A percentile compares a stretch with the other conserved stretches of the same genome.
phyloP scores from a whole-genome alignment of 768 basidiomycete genomes.

The Lyophyllum decastes region DNA sequence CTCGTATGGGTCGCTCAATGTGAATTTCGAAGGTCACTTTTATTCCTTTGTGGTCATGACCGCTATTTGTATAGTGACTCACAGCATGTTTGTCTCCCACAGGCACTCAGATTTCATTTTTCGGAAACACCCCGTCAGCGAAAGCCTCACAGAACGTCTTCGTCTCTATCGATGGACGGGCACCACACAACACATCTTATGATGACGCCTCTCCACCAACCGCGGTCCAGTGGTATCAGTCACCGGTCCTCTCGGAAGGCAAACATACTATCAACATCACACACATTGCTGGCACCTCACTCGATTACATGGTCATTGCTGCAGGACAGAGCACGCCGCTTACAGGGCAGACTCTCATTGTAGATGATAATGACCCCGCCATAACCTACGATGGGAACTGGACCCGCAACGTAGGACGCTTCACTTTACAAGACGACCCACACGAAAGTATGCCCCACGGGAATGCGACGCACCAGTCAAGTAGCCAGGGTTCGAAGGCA shows the following conservation, averaged over 20 bases:
- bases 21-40: slow-evolving; percentile 1
- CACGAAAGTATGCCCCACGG: slow-evolving; percentile 22
- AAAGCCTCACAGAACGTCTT: background rate
- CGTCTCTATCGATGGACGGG: background rate
- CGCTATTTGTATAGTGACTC: too few species aligned
- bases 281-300: slow-evolving; percentile 19
- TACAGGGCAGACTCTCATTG: slow-evolving; percentile 17
- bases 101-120: background rate
- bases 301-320: slow-evolving; percentile 23
- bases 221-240: slow-evolving; percentile 25
- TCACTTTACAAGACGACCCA: slow-evolving; percentile 11
- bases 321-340: slow-evolving; percentile 23
- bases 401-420: slow-evolving; percentile 11
- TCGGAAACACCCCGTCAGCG: background rate
- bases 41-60: background rate
- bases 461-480: slow-evolving; percentile 26
- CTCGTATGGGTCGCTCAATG: background rate
- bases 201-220: slow-evolving; percentile 14
- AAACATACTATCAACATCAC: slow-evolving; percentile 20
- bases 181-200: slow-evolving; percentile 11
- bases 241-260: slow-evolving; percentile 19
- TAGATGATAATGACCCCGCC: slow-evolving; percentile 23
- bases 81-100: background rate
- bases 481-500: slow-evolving; percentile 18
- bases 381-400: slow-evolving; percentile 22